These are phyloP conservation scores for Phialophora expanda DNA, from an alignment of 2,329 filamentous ascomycete genomes.

Conservation along the genomic window DNA sequence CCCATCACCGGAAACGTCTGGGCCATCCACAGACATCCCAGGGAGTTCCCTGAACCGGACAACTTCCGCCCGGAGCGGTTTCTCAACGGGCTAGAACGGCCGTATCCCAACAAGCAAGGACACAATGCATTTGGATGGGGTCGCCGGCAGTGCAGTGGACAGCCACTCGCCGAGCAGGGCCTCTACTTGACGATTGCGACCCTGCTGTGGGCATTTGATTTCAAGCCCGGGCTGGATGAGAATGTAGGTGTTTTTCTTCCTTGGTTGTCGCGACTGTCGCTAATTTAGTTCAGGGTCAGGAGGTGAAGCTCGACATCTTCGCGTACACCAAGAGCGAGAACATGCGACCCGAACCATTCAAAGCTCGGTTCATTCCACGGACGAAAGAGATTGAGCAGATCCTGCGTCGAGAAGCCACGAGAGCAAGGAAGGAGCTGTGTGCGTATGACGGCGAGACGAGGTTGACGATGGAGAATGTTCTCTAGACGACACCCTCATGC, in stretches of 20 bases:
- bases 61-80: constrained; percentile 54
- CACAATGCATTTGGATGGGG: constrained; percentile 66
- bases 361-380: constrained; percentile 28
- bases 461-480: constrained; percentile 31
- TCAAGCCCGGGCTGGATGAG: constrained; percentile 50
- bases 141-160: constrained; percentile 59
- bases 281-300: constrained; percentile 13
- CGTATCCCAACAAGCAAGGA: constrained; percentile 56
- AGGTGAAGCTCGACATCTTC: constrained; percentile 30
- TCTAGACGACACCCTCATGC: not conserved
- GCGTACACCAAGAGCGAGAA: constrained; percentile 32
- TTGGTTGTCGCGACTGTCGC: not conserved
- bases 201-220: constrained; percentile 63
- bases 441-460: constrained; percentile 32
- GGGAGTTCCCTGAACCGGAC: constrained; percentile 48
- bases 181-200: constrained; percentile 64
- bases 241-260: constrained; percentile 20
- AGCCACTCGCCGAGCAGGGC: constrained; percentile 64
- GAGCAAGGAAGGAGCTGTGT: constrained; percentile 23
- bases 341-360: constrained; percentile 30
- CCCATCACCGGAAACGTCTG: constrained; percentile 39
- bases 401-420: constrained; percentile 23
- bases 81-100: constrained; percentile 45
- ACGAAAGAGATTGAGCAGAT: constrained; percentile 23
- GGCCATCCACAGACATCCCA: constrained; percentile 44